These are phyloP conservation scores for Talaromyces sp. DNA, from an alignment of 2,329 filamentous ascomycete genomes.

Conservation along the genomic window DNA sequence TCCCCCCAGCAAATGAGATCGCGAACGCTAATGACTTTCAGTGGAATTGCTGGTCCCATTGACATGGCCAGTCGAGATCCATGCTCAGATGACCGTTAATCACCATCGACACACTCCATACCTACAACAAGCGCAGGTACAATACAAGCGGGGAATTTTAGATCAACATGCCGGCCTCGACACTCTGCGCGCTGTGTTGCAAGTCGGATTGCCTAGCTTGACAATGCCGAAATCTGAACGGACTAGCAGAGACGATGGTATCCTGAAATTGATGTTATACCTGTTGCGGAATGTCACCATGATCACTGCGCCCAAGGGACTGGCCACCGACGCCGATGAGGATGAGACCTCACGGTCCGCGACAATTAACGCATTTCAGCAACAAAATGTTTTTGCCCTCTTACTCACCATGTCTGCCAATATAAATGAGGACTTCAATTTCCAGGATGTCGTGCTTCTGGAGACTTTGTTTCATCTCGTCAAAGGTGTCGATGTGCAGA, in stretches of 20 bases:
- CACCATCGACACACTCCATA: conserved; percentile 89
- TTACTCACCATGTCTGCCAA: conserved; percentile 85
- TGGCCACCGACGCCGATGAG: conserved; percentile 81
- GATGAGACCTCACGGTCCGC: conserved; percentile 82
- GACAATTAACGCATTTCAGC: conserved; percentile 82
- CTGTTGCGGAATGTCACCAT: conserved; percentile 84
- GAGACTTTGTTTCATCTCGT: conserved; percentile 90
- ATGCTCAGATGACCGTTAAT: conserved; percentile 81
- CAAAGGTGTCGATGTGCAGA: conserved; percentile 79
- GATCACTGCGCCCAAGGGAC: conserved; percentile 69
- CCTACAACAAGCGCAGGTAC: conserved; percentile 78
- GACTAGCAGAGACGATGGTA: conserved; percentile 75
- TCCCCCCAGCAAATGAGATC: background rate
- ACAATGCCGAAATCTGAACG: conserved; percentile 72
- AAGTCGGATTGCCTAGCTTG: conserved; percentile 81
- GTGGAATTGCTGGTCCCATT: conserved; percentile 86
- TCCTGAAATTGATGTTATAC: conserved; percentile 86
- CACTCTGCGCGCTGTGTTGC: conserved; percentile 75
- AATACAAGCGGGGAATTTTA: conserved; percentile 84
- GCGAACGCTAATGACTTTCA: conserved; percentile 29
- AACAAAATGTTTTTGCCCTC: conserved; percentile 84
- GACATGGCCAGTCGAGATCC: conserved; percentile 88
- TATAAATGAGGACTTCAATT: conserved; percentile 87
- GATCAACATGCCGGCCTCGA: conserved; percentile 68
- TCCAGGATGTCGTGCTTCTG: conserved; percentile 82